Percentiles rank a stretch among this genome's conserved stretches.
These are phyloP conservation scores for Ulota crispa DNA, from an alignment of 225 moss, liverwort and hornwort genomes.

Conservation along the genomic window DNA sequence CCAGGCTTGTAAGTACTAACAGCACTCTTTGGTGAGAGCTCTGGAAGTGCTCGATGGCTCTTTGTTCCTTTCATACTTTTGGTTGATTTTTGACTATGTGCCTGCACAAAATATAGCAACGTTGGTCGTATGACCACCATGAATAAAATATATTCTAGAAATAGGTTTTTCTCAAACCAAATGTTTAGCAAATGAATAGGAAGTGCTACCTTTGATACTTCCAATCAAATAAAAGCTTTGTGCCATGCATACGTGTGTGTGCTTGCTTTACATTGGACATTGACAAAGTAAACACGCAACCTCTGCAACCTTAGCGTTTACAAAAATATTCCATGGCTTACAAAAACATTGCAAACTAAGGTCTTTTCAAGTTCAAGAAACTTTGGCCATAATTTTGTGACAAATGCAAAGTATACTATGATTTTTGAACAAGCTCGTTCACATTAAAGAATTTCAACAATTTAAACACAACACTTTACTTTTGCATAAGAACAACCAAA, in stretches of 20 bases:
- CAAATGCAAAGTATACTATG: too few relatives aligned
- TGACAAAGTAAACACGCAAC: not conserved
- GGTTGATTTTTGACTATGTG: slow-evolving; percentile 62
- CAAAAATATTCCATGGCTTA: too few relatives aligned
- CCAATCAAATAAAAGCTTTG: not conserved
- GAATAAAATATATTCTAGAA: too few relatives aligned
- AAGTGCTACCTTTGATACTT: not conserved
- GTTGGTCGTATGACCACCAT: accelerated
- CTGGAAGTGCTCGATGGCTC: slow-evolving; percentile 78
- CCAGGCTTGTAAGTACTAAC: slow-evolving; percentile 74
- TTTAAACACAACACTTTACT: too few relatives aligned
- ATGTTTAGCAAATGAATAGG: too few relatives aligned
- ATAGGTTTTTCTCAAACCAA: not conserved
- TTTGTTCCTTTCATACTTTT: slow-evolving; percentile 87
- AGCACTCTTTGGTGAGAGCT: slow-evolving; percentile 80
- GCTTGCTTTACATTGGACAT: not conserved
- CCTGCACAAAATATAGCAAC: not conserved
- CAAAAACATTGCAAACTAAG: too few relatives aligned
- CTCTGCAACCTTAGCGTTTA: not conserved
- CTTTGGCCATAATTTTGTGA: too few relatives aligned
- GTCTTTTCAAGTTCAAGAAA: too few relatives aligned
- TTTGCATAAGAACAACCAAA: too few relatives aligned
- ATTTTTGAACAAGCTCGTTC: not conserved
- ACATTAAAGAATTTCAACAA: too few relatives aligned
- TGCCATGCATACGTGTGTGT: not conserved